Evolutionary conservation across 352 stramenopile genomes (phyloP), one percentile per base, ranked within the genome.

Genomic region (Pythium aquatile): DNA sequence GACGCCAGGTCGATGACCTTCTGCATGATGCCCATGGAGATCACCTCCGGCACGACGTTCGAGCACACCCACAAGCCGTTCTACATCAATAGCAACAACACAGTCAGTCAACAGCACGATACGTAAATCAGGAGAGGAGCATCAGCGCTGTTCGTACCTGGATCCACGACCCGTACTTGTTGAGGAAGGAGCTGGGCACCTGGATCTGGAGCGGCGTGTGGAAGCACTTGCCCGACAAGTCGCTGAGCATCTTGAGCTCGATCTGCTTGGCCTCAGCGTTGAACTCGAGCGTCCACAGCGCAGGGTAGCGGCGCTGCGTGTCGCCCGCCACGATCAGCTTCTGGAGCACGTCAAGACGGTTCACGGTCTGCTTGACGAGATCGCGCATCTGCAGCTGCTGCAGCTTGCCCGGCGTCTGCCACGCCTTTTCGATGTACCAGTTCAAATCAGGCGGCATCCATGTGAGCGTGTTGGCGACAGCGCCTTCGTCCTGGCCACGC

Each of bases 211-310:
- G 66, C 6, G 69, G 69, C 0, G 24, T 16, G 47, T 75, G 69
- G 42, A 63, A 72, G 64, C 69, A 75, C 35, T 42, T 49, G 44
- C 69, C 69, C 1, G 69, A 75, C 7, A 75, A 20, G 26, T 75
- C 59, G 6, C 69, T 75, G 14, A 69, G 65, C 42, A 75, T 67
- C 30, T 48, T 54, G 3, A 75, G 49, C 6, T 29, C 46, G 29
- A 67, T 47, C 8, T 16, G 56, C 14, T 62, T 44, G 6, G 30
- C 24, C 0, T 54, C 30, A n/a, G 54, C n/a, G 3, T 62, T 30
- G 61, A 66, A 70, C 39, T 72, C 57, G 7, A 75, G 44, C 33
- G 69, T 75, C 69, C 69, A 72, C 14, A 75, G 57, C 26, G 69
- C 60, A 5, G 69, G 65, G 39, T 61, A 70, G 4, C 49, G 55